phyloP scores from a whole-genome alignment of 2,329 filamentous ascomycete species.

The Fusarium acutatum region DNA sequence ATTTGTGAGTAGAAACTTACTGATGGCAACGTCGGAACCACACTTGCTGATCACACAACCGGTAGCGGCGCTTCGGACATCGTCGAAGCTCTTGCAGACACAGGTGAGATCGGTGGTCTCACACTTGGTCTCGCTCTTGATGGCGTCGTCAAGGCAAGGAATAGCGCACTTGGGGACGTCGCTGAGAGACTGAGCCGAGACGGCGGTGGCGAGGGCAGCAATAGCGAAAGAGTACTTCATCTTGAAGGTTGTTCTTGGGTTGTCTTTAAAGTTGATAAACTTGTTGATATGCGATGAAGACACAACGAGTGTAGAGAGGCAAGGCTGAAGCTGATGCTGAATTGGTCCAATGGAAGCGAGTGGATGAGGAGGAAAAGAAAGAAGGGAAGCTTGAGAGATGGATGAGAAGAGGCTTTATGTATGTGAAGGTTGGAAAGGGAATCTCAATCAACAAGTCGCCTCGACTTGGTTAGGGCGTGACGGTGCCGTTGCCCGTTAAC shows the following conservation, averaged over 20 bases:
- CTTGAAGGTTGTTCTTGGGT: conserved; percentile 38
- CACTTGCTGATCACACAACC: conserved; percentile 49
- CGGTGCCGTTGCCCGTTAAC: conserved; percentile 5
- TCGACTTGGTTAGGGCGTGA: neutral
- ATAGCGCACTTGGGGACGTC: conserved; percentile 52
- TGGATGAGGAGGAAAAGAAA: conserved; percentile 43
- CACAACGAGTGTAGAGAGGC: conserved; percentile 43
- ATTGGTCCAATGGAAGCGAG: conserved; percentile 39
- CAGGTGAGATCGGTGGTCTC: conserved; percentile 46
- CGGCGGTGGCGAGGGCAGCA: conserved; percentile 47
- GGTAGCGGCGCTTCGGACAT: conserved; percentile 46
- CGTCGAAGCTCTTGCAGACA: conserved; percentile 46
- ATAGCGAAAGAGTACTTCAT: conserved; percentile 51
- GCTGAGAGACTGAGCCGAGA: conserved; percentile 45
- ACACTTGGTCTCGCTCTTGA: conserved; percentile 46
- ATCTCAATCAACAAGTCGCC: neutral
- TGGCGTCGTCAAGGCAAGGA: conserved; percentile 48
- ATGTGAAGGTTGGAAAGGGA: conserved; percentile 8
- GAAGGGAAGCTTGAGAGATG: conserved; percentile 10
- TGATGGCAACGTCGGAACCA: conserved; percentile 48
- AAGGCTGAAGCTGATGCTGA: conserved; percentile 15
- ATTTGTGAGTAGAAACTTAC: conserved; percentile 40
- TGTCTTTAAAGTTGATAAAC: neutral
- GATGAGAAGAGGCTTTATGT: conserved; percentile 45
- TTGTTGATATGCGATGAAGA: conserved; percentile 16